Evolutionary conservation across 306 rosid genomes (phyloP), one percentile per base, ranked within the genome.

Genomic region (Dicorynia guianensis): DNA sequence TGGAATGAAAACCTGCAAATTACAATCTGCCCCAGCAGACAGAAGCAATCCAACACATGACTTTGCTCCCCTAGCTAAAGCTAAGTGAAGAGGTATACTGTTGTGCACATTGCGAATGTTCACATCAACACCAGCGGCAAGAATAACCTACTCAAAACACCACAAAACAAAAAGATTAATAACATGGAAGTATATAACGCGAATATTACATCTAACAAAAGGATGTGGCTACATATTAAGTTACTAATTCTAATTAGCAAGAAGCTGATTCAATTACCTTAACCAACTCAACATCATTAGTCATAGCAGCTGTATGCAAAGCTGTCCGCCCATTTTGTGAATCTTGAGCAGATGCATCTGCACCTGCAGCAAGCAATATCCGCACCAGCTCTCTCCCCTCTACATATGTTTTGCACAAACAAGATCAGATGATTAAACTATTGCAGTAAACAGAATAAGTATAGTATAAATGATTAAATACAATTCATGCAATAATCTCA

Each of bases 381-480:
- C 18, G 85, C 69, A 86, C 96, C 83, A 91, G 74, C 72, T 84
- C 88, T 83, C 93, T 88, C 78, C 91, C 96, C 76, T 88, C 96
- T 91, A 74, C 54, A 77, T 75, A 60, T 25, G 78, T 42, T 43
- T 69, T 49, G 12, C 77, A 43, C 50, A 46, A 65, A 60, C 36
- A 49, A 76, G 35, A 79, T 67, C 53, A 78, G 69, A 57, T 58
- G 15, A 25, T 14, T 57, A 15, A 66, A 52, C 59, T 7, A 69
- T 35, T 30, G 64, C 8, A 42, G 60, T 38, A 30, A 63, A 66
- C 13, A 56, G 33, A 75, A 60, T 36, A 20, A 60, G 38, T 15
- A 48, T 67, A 18, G 9, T 17, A 53, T 18, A 8, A 33, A 54
- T 11, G 13, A 54, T 39, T 2, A 33, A 12, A 30, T 56, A 39